Base-by-base conservation (phyloP, 2,329 filamentous ascomycete genomes). In the Ascochyta clinopodiicola region DNA sequence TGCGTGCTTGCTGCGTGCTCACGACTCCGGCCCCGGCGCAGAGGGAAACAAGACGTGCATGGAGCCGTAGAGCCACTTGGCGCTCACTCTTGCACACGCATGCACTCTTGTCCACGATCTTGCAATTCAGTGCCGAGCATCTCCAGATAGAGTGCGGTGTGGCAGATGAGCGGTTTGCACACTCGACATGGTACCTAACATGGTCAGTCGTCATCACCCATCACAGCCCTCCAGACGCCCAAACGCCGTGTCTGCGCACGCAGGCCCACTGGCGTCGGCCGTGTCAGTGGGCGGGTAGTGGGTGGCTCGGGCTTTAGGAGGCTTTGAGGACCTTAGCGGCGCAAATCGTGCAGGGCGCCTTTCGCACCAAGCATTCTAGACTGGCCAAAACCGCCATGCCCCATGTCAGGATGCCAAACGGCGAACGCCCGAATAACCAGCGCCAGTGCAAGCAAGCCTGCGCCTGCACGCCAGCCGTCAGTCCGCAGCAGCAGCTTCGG, bases 361-460 rank as follows among this genome's bases (percentile, higher is more conserved):
- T 29, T 21, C n/a, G 25, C 31, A 55, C 52, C 46, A 56, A 56
- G 52, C 52, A 56, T 56, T 56, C 52, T 56, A 56, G 52, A 56
- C 52, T 56, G 45, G 38, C 21, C 38, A 21, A 49, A 54, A 44
- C 48, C 48, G 44, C 31, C 34, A 44, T 49, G 35, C 45, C 32
- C 52, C 35, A 36, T 46, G 34, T 40, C 52, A 45, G 35, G 36
- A 44, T 51, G 46, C 52, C 52, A 46, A 56, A 46, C 46, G 46
- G 37, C 42, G 34, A 50, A n/a, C 31, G 31, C 25, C 29, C 13
- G 12, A 44, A 31, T 22, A 27, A 19, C 46, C 43, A 35, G 46
- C 46, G 37, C 12, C 4, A 10, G 12, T 2, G 29, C 29, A 31
- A 24, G 6, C 22, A 4, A 4, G 22, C 22, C 17, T 17, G 6